Evolutionary conservation across 2,329 filamentous ascomycete species (phyloP), one percentile per base, ranked within the genome.

Genomic region (Cladophialophora yegresii): DNA sequence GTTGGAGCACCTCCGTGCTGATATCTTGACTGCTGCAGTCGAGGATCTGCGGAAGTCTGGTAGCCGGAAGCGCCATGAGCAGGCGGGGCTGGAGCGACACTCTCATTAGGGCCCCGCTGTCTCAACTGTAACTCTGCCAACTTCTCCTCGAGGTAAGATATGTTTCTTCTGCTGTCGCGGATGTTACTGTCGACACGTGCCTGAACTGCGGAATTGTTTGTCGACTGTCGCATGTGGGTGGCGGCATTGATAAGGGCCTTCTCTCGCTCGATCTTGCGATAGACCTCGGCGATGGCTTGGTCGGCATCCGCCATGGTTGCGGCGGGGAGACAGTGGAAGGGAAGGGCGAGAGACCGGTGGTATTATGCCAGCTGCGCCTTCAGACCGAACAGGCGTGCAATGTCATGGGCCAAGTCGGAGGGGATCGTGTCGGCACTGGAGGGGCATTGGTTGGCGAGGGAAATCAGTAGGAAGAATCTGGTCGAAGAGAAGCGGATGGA

Each of bases 181-280:
- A 99, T 96, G 80, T 97, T 92, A 68, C 89, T 90, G 75, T 98
- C 93, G 77, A 96, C 87, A 74, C 92, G 87, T 72, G 93, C 93
- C 75, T 92, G 89, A 70, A 98, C 93, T 67, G 88, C 85, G 72
- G 93, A 90, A 79, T 99, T 99, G 81, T 92, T 91, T 72, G 93
- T 97, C 78, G 95, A 93, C 80, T 93, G 89, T 79, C 92, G 90
- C 93, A 99, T 96, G 73, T 90, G 87, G 80, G 91, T 95, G 72
- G 93, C 93, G 73, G 92, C 93, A 78, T 90, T 90, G 83, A 99
- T 95, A 75, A 98, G 88, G 73, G 89, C 90, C 84, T 93, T 93
- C 81, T 99, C 95, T 77, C 93, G 89, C 83, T 97, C 92, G 79
- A 99, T 98, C 89, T 99, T 98, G 82, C 89, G 90, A 81, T 90